Evolutionary conservation across 192 early-diverging fungal genomes (phyloP).

Genomic region (Coemansia sp.): DNA sequence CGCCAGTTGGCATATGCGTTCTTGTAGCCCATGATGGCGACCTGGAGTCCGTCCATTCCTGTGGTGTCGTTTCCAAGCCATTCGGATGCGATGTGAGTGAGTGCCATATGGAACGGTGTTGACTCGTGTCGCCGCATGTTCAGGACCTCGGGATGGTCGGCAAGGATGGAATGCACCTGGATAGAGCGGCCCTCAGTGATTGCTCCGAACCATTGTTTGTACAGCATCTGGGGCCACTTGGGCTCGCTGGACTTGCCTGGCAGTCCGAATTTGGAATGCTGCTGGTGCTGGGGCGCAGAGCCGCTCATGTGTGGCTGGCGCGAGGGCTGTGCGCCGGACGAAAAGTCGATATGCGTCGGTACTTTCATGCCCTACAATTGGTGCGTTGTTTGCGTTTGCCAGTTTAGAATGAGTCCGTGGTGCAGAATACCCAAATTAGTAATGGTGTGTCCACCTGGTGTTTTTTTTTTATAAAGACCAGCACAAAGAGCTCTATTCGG

Average conservation of each 20-base stretch:
- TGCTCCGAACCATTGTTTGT: constrained; percentile 56
- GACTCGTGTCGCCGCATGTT: constrained; percentile 53
- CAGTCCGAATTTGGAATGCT: constrained; percentile 6
- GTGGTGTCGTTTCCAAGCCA: constrained; percentile 57
- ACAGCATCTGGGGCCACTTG: constrained; percentile 39
- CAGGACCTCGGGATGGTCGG: constrained; percentile 48
- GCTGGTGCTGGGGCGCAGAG: constrained; percentile 11
- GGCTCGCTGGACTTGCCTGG: constrained; percentile 7
- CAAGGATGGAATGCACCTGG: constrained; percentile 53
- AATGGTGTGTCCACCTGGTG: neutral
- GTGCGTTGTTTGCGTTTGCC: neutral
- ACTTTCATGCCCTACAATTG: constrained; percentile 50
- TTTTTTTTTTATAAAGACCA: neutral
- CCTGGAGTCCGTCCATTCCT: constrained; percentile 57
- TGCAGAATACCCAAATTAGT: neutral
- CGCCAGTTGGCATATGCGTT: constrained; percentile 56
- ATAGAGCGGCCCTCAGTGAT: constrained; percentile 55
- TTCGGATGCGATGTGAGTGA: constrained; percentile 48
- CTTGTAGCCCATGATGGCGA: constrained; percentile 57
- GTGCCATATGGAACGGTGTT: constrained; percentile 54
- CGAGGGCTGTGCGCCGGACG: constrained; percentile 32
- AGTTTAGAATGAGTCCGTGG: neutral
- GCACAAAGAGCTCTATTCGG: neutral
- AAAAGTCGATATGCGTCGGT: constrained; percentile 54
- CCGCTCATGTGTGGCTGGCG: constrained; percentile 23